These are phyloP conservation scores for Babesia ovis DNA, from an alignment of 169 alveolate genomes.

Conservation along the genomic window DNA sequence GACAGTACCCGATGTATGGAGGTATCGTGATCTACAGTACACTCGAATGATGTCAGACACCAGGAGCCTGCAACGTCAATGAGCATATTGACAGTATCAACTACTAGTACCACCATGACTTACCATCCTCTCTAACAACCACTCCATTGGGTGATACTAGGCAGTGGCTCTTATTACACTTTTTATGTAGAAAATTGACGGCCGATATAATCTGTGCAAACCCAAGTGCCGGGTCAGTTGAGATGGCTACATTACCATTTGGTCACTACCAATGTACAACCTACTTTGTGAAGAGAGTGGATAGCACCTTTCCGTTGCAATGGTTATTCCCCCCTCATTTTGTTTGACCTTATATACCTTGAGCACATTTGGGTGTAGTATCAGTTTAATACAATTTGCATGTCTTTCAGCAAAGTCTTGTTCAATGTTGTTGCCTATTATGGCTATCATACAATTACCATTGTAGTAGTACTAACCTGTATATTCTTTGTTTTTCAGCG, in stretches of 20 bases:
- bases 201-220: constrained; percentile 67
- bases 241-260: constrained; percentile 49
- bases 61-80: constrained; percentile 51
- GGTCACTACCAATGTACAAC: constrained; percentile 18
- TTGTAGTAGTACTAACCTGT: constrained; percentile 18
- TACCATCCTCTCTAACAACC: constrained; percentile 71
- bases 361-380: constrained; percentile 73
- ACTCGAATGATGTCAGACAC: constrained; percentile 57
- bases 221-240: constrained; percentile 69
- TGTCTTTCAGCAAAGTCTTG: constrained; percentile 68
- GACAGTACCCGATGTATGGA: constrained; percentile 28
- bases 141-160: constrained; percentile 65
- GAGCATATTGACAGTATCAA: not conserved
- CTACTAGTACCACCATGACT: not conserved
- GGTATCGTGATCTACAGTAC: constrained; percentile 34
- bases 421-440: constrained; percentile 33
- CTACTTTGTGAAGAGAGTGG: constrained; percentile 61
- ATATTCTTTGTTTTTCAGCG: constrained; percentile 16
- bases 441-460: too few relatives aligned
- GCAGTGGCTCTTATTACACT: constrained; percentile 64
- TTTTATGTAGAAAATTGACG: constrained; percentile 60
- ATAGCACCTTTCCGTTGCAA: constrained; percentile 76
- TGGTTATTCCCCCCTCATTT: constrained; percentile 66
- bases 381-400: constrained; percentile 48
- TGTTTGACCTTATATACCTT: constrained; percentile 68